These are phyloP conservation scores for Aphanomyces astaci DNA, from an alignment of 352 stramenopile species.

Conservation along the genomic window DNA sequence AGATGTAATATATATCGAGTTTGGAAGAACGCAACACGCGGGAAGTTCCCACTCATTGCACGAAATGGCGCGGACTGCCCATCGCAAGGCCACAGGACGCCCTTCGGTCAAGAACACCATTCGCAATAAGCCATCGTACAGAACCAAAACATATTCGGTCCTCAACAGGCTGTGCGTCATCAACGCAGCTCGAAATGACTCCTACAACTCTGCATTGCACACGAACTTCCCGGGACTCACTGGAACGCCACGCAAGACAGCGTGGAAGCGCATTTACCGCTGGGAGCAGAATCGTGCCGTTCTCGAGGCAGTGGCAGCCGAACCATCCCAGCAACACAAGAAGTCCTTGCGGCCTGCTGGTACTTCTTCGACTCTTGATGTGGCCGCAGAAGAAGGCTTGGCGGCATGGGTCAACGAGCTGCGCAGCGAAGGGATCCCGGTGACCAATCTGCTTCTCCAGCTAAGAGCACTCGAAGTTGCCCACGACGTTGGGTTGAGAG, in stretches of 20 bases:
- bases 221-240: background rate
- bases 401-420: background rate
- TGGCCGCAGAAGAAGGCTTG: background rate
- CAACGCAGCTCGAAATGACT: background rate
- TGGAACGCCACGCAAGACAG: background rate
- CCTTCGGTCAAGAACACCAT: background rate
- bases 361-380: background rate
- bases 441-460: background rate
- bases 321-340: background rate
- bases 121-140: background rate
- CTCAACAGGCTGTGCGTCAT: background rate
- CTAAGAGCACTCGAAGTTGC: background rate
- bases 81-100: slow-evolving; percentile 4
- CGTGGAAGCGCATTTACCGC: slow-evolving; percentile 7
- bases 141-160: background rate
- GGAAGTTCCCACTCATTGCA: no score
- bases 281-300: background rate
- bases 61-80: background rate
- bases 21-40: background rate
- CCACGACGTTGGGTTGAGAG: background rate
- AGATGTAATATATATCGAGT: background rate
- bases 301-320: background rate
- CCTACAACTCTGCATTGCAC: background rate
- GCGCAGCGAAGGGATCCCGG: background rate
- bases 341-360: background rate